These are phyloP conservation scores for Aureobasidium zeae DNA, from an alignment of 2,329 filamentous ascomycete genomes.

Conservation along the genomic window DNA sequence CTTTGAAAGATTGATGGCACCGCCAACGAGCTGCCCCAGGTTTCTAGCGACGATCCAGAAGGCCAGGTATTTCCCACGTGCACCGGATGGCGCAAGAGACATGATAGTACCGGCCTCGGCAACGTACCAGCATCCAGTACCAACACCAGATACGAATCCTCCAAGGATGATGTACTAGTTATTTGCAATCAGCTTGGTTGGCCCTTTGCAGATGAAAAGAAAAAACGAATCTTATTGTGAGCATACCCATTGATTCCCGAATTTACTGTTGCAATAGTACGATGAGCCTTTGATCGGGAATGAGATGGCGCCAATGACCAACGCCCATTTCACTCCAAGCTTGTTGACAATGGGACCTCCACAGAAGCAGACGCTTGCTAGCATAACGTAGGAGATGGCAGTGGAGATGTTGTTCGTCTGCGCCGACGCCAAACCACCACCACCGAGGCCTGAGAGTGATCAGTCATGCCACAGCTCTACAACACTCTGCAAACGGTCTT, in stretches of 20 bases:
- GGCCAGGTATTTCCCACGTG: conserved; percentile 12
- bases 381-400: conserved; percentile 9
- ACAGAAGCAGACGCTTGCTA: conserved; percentile 9
- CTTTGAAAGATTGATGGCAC: conserved; percentile 14
- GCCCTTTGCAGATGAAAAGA: conserved; percentile 40
- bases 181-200: no score
- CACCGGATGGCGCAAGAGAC: conserved; percentile 8
- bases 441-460: conserved; percentile 9
- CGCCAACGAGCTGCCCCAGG: conserved; percentile 13
- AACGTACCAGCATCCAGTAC: conserved; percentile 13
- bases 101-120: conserved; percentile 10
- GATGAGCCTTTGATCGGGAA: conserved; percentile 14
- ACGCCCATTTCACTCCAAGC: conserved; percentile 11
- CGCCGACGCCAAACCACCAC: conserved; percentile 10
- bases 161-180: conserved; percentile 38
- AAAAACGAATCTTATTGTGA: no score
- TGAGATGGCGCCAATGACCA: conserved; percentile 13
- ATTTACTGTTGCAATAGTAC: conserved; percentile 16
- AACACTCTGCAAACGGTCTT: not conserved
- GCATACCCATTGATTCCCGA: conserved; percentile 14
- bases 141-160: conserved; percentile 25
- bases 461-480: not conserved
- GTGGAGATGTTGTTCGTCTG: conserved; percentile 13
- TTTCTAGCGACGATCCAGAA: conserved; percentile 14
- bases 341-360: conserved; percentile 15